These are phyloP conservation scores for Ophiosphaerella korrae DNA, from an alignment of 2,329 filamentous ascomycete genomes.

Conservation along the genomic window DNA sequence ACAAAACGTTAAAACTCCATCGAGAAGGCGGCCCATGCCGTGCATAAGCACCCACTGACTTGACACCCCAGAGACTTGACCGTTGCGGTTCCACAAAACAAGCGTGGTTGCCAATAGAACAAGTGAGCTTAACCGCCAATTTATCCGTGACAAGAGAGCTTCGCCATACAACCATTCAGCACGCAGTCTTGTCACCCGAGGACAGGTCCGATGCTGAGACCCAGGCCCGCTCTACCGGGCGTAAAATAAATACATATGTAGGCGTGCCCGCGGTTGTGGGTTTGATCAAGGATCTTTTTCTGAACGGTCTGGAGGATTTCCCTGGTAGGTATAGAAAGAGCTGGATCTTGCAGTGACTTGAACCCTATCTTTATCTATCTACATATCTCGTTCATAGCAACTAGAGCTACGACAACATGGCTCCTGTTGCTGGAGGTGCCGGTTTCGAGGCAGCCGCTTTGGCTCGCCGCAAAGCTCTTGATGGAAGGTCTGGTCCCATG, in stretches of 20 bases:
- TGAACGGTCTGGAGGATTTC: constrained; percentile 1
- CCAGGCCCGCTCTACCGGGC: constrained; percentile 4
- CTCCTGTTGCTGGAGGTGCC: constrained; percentile 42
- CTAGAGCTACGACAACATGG: constrained; percentile 35
- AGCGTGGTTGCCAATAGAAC: constrained; percentile 5
- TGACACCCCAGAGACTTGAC: constrained; percentile 1
- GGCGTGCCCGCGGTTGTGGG: constrained; percentile 3
- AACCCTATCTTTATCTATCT: background rate
- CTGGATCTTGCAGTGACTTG: constrained; percentile 1
- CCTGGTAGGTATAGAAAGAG: constrained; percentile 2
- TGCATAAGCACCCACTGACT: background rate
- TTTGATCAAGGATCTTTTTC: background rate
- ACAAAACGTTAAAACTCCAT: background rate
- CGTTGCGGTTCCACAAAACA: constrained; percentile 3
- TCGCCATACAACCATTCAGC: constrained; percentile 13
- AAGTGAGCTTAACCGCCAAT: constrained; percentile 20
- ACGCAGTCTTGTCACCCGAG: constrained; percentile 6
- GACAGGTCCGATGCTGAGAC: constrained; percentile 13
- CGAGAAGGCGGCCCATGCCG: background rate
- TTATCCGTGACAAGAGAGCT: constrained; percentile 21
- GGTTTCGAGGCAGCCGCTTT: constrained; percentile 50
- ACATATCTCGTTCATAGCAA: background rate
- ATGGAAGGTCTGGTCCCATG: constrained; percentile 49
- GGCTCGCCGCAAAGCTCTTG: constrained; percentile 48
- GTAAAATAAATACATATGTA: constrained; percentile 4